Base-by-base conservation (phyloP, 208 protist species). In the Vickermania spadyakhi region DNA sequence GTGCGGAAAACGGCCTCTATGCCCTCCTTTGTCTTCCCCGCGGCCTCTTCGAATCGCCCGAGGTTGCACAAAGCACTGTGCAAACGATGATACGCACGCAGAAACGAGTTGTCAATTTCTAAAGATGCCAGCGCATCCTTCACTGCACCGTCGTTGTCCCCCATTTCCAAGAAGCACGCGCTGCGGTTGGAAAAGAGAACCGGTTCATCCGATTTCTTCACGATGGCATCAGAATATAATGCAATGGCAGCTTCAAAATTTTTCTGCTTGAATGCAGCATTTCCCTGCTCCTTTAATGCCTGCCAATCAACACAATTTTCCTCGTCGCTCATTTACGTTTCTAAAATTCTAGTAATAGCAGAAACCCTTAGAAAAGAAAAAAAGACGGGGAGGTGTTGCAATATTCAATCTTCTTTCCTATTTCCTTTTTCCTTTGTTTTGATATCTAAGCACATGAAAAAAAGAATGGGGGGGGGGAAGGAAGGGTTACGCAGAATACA, bases 141-240 rank as follows among this genome's bases (percentile, higher is more conserved):
- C 4, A 69, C 60, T 4, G 85, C 88, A 26, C 71, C 56, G 5
- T 64, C 49, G 63, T 78, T 88, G 31, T 90, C 68, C 0, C 62
- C 62, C 42, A 77, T 64, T 52, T 89, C 73, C 26, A 90, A 65
- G 70, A 93, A 91, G 54, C 79, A 83, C 31, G 94, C 93, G 42
- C 84, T 92, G 56, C 96, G 79, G 73, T 98, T 98, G 41, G 84
- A 94, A 68, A 90, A 96, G 18, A 97, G 70, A 21, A 96, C 81
- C 26, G 96, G 70, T 69, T 83, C 71, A 14, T 61, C 41, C 21
- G 63, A 56, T 11, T 84, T 78, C 0, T 64, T 58, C 22, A 83
- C 69, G 64, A 98, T 93, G 11, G 89, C 96, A 29, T 81, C 62
- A 28, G 73, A 86, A 61, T 97, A 98, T 25, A 77, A 66, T 21